Evolutionary conservation across 495 filamentous ascomycete genomes (phyloP).

Genomic region (Bombardia bombarda): DNA sequence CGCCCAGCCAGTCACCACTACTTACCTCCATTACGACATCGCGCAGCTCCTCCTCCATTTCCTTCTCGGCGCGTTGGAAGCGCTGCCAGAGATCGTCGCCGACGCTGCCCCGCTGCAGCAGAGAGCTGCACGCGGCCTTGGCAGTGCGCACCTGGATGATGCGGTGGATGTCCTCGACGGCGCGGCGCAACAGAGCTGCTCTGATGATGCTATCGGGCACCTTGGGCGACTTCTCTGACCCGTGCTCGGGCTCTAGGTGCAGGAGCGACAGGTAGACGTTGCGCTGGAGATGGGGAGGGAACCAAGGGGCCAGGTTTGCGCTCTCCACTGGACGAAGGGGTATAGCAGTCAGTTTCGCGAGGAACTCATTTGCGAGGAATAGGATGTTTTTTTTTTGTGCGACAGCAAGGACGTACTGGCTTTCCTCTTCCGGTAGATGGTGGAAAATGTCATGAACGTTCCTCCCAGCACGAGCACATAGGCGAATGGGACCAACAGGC

Average conservation of each 20-base stretch:
- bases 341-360: neutral
- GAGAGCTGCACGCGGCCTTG: slow-evolving; percentile 73
- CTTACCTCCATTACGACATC: slow-evolving; percentile 89
- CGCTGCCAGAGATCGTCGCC: slow-evolving; percentile 96
- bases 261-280: slow-evolving; percentile 91
- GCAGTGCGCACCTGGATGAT: slow-evolving; percentile 77
- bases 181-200: slow-evolving; percentile 82
- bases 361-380: too few species aligned
- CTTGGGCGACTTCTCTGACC: slow-evolving; percentile 59
- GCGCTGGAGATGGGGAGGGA: slow-evolving; percentile 77
- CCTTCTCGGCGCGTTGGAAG: slow-evolving; percentile 84
- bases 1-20: too few species aligned
- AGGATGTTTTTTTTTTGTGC: too few species aligned
- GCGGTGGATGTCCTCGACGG: slow-evolving; percentile 83
- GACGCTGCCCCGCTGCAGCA: slow-evolving; percentile 84
- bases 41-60: slow-evolving; percentile 90
- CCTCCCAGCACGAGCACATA: slow-evolving; percentile 83
- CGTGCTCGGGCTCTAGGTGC: slow-evolving; percentile 66
- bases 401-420: slow-evolving; percentile 50
- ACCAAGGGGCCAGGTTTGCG: slow-evolving; percentile 84
- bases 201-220: slow-evolving; percentile 82
- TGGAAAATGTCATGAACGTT: slow-evolving; percentile 84
- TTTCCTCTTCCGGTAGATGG: slow-evolving; percentile 89
- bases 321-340: slow-evolving; percentile 50
- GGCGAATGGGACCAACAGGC: slow-evolving; percentile 71